Percentiles rank a stretch among this genome's conserved stretches.
Evolutionary conservation across 1,284 basidiomycete genomes (phyloP).

Genomic region (Leccinum angustisporum): DNA sequence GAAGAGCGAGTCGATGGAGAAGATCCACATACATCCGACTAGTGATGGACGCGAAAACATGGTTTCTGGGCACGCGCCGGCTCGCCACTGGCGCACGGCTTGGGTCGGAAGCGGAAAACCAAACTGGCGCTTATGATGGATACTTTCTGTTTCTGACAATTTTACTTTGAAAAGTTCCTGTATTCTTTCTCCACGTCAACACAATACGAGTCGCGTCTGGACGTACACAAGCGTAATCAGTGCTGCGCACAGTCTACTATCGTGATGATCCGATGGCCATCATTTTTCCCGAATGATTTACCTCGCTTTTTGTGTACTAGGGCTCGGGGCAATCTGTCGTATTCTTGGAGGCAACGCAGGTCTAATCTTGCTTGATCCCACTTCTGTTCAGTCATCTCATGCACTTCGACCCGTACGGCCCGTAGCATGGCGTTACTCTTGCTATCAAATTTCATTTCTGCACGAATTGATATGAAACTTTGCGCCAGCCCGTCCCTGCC

Average conservation of each 20-base stretch:
- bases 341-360: not conserved
- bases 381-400: not conserved
- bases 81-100: constrained; percentile 5
- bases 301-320: not conserved
- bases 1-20: constrained; percentile 4
- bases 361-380: constrained; percentile 1
- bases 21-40: constrained; percentile 13
- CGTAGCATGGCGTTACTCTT: not conserved
- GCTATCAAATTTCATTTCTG: not conserved
- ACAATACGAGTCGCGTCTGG: not conserved
- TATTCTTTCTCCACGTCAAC: constrained; percentile 7
- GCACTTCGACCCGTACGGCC: not conserved
- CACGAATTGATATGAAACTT: not conserved
- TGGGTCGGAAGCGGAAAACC: constrained; percentile 29
- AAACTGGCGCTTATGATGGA: not conserved
- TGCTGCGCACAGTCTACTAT: not conserved
- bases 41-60: constrained; percentile 16
- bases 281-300: not conserved
- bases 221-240: not conserved
- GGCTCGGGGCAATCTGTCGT: not conserved
- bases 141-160: constrained; percentile 13
- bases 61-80: constrained; percentile 6
- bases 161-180: not conserved
- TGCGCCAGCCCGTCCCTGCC: not conserved
- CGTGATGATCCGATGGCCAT: not conserved